phyloP scores from a whole-genome alignment of 345 rosid genomes.

The Moricandia moricandioides region DNA sequence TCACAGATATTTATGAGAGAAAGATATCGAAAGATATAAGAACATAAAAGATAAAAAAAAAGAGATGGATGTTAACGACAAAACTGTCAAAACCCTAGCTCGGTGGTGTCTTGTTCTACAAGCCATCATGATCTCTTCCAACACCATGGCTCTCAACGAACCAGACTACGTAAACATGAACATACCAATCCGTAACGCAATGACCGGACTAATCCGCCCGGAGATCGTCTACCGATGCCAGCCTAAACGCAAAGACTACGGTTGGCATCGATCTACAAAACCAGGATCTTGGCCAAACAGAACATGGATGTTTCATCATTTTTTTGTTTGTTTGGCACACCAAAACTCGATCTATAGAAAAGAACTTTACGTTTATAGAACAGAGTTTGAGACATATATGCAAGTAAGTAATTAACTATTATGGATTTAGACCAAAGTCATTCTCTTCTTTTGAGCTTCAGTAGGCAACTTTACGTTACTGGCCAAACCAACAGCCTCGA shows the following conservation, averaged over 20 bases:
- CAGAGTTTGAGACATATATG: not conserved
- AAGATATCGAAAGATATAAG: not conserved
- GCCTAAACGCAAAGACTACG: slow-evolving; percentile 35
- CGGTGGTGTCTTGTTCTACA: not conserved
- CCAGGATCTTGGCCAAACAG: slow-evolving; percentile 32
- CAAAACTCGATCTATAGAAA: not conserved
- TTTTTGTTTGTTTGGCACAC: not conserved
- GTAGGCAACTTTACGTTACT: slow-evolving; percentile 58
- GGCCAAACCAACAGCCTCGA: slow-evolving; percentile 60
- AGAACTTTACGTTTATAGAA: not conserved
- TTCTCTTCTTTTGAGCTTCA: slow-evolving; percentile 47
- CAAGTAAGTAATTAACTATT: not conserved
- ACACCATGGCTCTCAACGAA: not conserved
- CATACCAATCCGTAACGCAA: slow-evolving; percentile 34
- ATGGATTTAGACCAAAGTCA: slow-evolving; percentile 30
- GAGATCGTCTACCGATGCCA: slow-evolving; percentile 33
- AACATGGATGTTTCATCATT: not conserved
- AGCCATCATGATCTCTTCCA: not conserved
- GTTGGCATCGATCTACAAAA: slow-evolving; percentile 31
- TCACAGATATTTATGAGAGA: not conserved
- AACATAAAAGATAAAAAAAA: not conserved
- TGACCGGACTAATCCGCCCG: slow-evolving; percentile 24
- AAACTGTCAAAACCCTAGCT: slow-evolving; percentile 7
- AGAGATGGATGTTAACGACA: slow-evolving; percentile 15
- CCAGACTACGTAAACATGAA: slow-evolving; percentile 34